These are phyloP conservation scores for Chondrostereum purpureum DNA, from an alignment of 1,284 basidiomycete species.

Conservation along the genomic window DNA sequence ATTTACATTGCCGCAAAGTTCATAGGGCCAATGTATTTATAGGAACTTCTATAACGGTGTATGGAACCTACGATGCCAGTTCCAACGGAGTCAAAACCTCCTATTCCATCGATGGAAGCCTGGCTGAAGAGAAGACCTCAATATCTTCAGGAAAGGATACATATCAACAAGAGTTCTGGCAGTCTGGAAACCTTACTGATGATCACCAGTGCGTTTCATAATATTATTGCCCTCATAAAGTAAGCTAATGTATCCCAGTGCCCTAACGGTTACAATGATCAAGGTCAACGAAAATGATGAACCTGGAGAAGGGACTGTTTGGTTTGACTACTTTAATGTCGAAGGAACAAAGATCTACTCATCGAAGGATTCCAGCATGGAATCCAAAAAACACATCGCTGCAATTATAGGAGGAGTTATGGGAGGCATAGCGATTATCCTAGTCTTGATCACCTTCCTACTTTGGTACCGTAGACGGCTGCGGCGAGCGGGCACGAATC, in stretches of 20 bases:
- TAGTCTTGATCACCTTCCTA: constrained; percentile 13
- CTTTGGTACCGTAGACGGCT: constrained; percentile 8
- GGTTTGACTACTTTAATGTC: constrained; percentile 29
- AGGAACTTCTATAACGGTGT: constrained; percentile 24
- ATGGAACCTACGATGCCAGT: constrained; percentile 23
- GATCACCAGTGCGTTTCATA: constrained; percentile 23
- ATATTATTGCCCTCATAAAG: no score
- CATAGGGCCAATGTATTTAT: not conserved
- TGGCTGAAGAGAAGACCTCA: constrained; percentile 17
- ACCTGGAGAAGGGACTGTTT: constrained; percentile 26
- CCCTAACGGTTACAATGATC: constrained; percentile 23
- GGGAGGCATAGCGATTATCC: constrained; percentile 19
- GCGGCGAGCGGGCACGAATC: no score
- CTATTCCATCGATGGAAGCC: constrained; percentile 22
- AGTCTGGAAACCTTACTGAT: constrained; percentile 15
- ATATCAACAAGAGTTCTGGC: constrained; percentile 24
- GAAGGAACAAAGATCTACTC: constrained; percentile 4
- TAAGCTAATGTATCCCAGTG: no score
- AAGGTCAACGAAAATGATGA: constrained; percentile 19
- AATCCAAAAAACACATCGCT: constrained; percentile 11
- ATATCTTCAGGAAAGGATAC: constrained; percentile 20
- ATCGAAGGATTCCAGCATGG: not conserved
- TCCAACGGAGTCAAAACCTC: constrained; percentile 25
- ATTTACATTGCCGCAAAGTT: not conserved
- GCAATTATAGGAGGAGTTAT: constrained; percentile 21